phyloP scores from a whole-genome alignment of 2,329 filamentous ascomycete species.

The Torrubiella hemipterigena region DNA sequence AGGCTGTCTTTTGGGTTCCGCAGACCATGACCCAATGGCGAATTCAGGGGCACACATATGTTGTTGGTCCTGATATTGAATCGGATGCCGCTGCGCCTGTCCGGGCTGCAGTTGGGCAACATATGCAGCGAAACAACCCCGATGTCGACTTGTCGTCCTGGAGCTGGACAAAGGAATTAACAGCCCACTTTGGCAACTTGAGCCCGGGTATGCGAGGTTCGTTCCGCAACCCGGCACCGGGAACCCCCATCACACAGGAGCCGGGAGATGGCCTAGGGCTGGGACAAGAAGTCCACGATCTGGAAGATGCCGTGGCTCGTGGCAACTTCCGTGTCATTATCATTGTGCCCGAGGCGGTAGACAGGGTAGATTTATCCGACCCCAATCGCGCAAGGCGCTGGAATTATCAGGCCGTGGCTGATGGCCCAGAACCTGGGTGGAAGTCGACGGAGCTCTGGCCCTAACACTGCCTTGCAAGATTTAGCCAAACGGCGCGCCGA shows the following conservation, averaged over 20 bases:
- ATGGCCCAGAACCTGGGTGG: conserved; percentile 45
- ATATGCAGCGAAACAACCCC: conserved; percentile 41
- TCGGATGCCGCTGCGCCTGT: conserved; percentile 28
- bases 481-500: no score
- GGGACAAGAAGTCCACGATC: conserved; percentile 55
- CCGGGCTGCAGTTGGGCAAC: conserved; percentile 43
- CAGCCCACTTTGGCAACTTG: conserved; percentile 82
- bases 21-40: conserved; percentile 72
- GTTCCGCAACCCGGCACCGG: conserved; percentile 62
- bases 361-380: conserved; percentile 60
- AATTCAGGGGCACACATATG: conserved; percentile 61
- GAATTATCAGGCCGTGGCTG: conserved; percentile 44
- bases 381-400: conserved; percentile 51
- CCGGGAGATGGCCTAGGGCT: conserved; percentile 28
- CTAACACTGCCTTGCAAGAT: no score
- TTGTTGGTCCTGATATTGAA: conserved; percentile 61
- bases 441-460: conserved; percentile 59
- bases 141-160: conserved; percentile 40
- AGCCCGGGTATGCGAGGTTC: conserved; percentile 67
- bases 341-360: conserved; percentile 66
- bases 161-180: conserved; percentile 71
- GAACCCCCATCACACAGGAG: conserved; percentile 42
- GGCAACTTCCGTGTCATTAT: conserved; percentile 74
- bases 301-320: conserved; percentile 60
- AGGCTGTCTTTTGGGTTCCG: conserved; percentile 73